Base-by-base conservation (phyloP, 768 basidiomycete species). In the Russula brevipes region DNA sequence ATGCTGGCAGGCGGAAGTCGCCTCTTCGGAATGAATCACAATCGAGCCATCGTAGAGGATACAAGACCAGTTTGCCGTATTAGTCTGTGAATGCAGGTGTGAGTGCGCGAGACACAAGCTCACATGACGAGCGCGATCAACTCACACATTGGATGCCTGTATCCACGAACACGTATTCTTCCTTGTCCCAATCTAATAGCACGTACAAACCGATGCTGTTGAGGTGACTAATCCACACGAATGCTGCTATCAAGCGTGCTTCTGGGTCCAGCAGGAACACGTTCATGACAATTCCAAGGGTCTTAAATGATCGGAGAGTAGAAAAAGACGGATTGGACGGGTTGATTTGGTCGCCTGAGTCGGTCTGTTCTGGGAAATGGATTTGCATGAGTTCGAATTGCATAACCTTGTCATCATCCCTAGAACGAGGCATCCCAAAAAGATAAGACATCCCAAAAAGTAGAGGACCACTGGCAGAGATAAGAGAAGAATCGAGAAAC, bases 1-100 rank as follows among this genome's bases (percentile, higher is more conserved):
- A 67, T 88, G 80, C 71, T 89, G 87, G 60, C 75, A 82, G 0
- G 86, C 87, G 4, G 78, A 78, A 8, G 84, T 82, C 57, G 80
- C 80, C 71, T 87, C 86, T 73, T 89, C 88, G 42, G 82, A 86
- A 68, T 89, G 88, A 42, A 89, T 86, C 41, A 88, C 86, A 61
- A 89, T 86, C 65, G 86, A 81, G 54, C 76, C 74, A 66, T 88
- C 80, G 69, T 80, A 82, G 9, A 88, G 72, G 52, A 88, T 88
- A 68, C 87, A 89, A 24, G 86, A 88, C 88, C 88, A 89, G 61
- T 88, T 89, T 10, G 87, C 85, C 19, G 85, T 86, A 70, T 79
- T 76, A 12, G 81, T 78, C 87, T 88, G 64, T 45, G 51, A 42
- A 33, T 42, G 16, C 35, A 45, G 14, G 38, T 46, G 33, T 19